Percentiles rank a stretch among this genome's conserved stretches.
Evolutionary conservation across 371 early-diverging fungal genomes (phyloP).

Genomic region (Rhizopus delemar): DNA sequence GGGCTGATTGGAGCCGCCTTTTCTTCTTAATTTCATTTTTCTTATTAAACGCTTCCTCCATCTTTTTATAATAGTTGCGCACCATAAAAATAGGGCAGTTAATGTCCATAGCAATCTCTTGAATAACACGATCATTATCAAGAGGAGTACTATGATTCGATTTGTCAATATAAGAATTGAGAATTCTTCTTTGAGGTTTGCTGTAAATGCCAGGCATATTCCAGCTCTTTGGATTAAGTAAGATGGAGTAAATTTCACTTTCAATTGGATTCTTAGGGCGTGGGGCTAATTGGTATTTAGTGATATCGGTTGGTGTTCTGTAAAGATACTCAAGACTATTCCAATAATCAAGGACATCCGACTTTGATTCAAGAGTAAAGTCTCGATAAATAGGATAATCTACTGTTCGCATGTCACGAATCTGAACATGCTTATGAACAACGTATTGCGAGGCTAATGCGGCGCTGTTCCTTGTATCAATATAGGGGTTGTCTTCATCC

Average conservation of each 20-base stretch:
- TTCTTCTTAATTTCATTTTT: background rate
- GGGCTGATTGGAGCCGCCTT: background rate
- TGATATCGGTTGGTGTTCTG: background rate
- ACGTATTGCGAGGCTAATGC: constrained; percentile 9
- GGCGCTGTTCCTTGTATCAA: background rate
- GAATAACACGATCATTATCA: background rate
- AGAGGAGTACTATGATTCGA: constrained; percentile 6
- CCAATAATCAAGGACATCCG: constrained; percentile 40
- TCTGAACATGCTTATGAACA: constrained; percentile 3
- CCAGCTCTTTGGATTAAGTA: constrained; percentile 5
- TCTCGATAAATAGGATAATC: constrained; percentile 19
- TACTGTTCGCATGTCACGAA: constrained; percentile 11
- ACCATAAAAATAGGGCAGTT: background rate
- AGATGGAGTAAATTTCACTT: background rate
- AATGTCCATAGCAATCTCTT: background rate
- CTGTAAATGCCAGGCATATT: background rate
- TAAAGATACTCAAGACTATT: constrained; percentile 38
- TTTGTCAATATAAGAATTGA: constrained; percentile 21
- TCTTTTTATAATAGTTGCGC: constrained; percentile 11
- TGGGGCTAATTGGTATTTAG: constrained; percentile 4
- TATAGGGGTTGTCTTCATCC: background rate
- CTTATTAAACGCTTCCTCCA: background rate
- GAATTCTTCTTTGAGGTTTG: constrained; percentile 8
- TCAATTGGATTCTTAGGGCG: background rate
- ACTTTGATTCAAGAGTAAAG: constrained; percentile 13